A percentile compares a stretch with the other conserved stretches of the same genome.
phyloP scores from a whole-genome alignment of 192 early-diverging fungal species.

The Mortierella hygrophila region DNA sequence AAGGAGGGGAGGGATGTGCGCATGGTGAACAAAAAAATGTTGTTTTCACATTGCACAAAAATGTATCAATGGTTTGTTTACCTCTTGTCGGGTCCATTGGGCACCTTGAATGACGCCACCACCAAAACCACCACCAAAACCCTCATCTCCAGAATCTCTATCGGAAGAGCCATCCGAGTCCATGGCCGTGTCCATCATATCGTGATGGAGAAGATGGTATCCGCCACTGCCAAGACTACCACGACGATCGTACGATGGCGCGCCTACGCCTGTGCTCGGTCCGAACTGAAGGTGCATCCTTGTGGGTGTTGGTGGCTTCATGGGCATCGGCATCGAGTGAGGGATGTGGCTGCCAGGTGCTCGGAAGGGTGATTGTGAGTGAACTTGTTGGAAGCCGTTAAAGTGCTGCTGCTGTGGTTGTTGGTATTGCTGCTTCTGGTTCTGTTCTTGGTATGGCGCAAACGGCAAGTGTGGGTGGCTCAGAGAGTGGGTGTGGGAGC shows the following conservation, averaged over 20 bases:
- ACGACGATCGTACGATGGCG: background rate
- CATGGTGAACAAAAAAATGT: background rate
- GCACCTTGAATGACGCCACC: background rate
- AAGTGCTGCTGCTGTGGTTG: conserved; percentile 11
- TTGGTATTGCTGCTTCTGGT: conserved; percentile 15
- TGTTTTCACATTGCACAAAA: background rate
- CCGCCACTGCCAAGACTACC: background rate
- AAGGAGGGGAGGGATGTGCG: background rate
- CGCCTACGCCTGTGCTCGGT: background rate
- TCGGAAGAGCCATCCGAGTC: conserved; percentile 44
- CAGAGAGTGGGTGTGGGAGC: conserved; percentile 33
- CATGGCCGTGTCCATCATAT: conserved; percentile 20
- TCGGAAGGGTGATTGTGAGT: background rate
- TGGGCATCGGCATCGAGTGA: conserved; percentile 25
- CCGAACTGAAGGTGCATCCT: conserved; percentile 14
- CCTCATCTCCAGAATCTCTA: conserved; percentile 35
- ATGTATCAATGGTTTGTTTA: conserved; percentile 6
- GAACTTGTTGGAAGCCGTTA: background rate
- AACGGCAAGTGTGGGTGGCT: conserved; percentile 39
- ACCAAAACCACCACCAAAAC: background rate
- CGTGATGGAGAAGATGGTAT: background rate
- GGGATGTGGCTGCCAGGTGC: background rate
- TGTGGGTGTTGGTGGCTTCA: conserved; percentile 15
- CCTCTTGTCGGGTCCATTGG: conserved; percentile 50
- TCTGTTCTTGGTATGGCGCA: conserved; percentile 20